Base-by-base conservation (phyloP, 1,284 basidiomycete species). In the Papiliotrema fonsecae region DNA sequence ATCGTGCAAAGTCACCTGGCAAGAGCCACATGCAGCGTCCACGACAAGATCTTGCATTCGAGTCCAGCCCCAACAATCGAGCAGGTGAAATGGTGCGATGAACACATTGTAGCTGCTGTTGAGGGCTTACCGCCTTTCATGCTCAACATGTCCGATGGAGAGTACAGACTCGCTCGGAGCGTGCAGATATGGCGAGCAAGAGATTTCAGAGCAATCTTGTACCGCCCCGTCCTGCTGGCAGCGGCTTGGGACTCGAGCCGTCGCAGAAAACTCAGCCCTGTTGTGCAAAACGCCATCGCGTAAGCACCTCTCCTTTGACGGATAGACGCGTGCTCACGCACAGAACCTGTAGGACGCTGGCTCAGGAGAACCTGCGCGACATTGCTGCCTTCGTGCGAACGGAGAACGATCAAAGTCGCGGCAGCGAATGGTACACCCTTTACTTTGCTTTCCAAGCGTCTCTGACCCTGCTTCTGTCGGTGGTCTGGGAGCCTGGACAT, bases 161-260 rank as follows among this genome's bases (percentile, higher is more conserved):
- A 41, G 16, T 42, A 47, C 34, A 31, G 45, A 6, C 47, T 60
- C 25, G 56, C 60, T 2, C 41, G 49, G 11, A 31, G 24, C 14
- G 32, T 58, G 1, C 54, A 57, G 42, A 21, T 41, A 2, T 62
- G 60, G 60, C 49, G 60, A 24, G 45, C 48, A 9, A 41, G 60
- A 16, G 55, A 62, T 28, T 47, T 58, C 25, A 22, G 54, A 4
- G 48, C 58, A 14, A 60, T 62, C 24, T 46, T 62, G 18, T 60
- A 58, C 42, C 50, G 58, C 7, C 60, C 60, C 3, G 54, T 60
- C 16, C 49, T 62, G 22, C 52, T 62, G 6, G 48, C 57, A 9
- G 57, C 56, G 7, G 60, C 60, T 2, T 62, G 60, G 60, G 51
- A 56, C 39, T 38, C 54, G 16, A 54, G 41, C 14, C 26, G 46